phyloP scores from a whole-genome alignment of 768 basidiomycete species.

The Panaeolus papilionaceus region DNA sequence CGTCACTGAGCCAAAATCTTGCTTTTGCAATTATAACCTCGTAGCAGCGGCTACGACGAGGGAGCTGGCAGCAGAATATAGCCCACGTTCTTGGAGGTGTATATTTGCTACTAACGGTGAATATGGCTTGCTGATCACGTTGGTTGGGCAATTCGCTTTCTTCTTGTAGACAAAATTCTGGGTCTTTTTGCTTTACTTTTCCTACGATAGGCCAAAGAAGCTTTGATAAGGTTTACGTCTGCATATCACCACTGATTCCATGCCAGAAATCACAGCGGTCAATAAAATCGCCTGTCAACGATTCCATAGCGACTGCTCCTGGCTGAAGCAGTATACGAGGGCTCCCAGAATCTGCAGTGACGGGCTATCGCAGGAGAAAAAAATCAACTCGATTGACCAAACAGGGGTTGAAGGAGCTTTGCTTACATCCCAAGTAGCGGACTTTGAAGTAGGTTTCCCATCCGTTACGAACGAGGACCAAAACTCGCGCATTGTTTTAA shows the following conservation, averaged over 20 bases:
- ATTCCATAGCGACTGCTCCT: conserved; percentile 32
- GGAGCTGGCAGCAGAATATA: not conserved
- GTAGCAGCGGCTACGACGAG: not conserved
- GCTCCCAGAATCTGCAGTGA: conserved; percentile 27
- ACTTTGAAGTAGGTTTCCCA: conserved; percentile 35
- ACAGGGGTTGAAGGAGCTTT: not conserved
- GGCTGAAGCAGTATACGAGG: conserved; percentile 40
- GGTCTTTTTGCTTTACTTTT: too few species aligned
- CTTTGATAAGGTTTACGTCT: conserved; percentile 21
- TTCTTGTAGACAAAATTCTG: too few species aligned
- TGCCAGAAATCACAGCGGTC: conserved; percentile 41
- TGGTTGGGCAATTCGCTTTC: too few species aligned
- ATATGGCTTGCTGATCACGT: too few species aligned
- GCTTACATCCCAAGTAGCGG: conserved; percentile 38
- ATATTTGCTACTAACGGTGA: too few species aligned
- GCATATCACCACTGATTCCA: conserved; percentile 29
- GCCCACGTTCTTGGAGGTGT: too few species aligned
- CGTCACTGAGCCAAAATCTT: not conserved
- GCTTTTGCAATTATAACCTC: not conserved
- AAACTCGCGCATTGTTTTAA: conserved; percentile 44
- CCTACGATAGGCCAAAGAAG: too few species aligned
- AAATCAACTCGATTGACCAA: too few species aligned
- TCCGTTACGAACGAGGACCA: conserved; percentile 47
- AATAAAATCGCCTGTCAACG: conserved; percentile 24
- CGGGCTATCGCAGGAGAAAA: conserved; percentile 24